Evolutionary conservation across 352 stramenopile genomes (phyloP), one percentile per base, ranked within the genome.

Genomic region (Phytophthora aleatoria): DNA sequence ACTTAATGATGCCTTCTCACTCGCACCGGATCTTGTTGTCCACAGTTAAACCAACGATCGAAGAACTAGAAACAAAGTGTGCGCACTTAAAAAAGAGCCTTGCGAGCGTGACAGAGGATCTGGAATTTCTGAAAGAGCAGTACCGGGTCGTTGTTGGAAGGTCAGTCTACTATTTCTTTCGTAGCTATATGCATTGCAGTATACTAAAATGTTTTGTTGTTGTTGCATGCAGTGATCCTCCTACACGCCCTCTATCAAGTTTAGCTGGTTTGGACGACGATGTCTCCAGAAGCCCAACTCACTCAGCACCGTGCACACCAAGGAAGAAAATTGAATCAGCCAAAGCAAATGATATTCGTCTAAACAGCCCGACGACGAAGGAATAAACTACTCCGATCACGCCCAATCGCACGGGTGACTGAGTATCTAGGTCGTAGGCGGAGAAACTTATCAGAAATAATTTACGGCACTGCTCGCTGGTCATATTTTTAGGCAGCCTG

Each of bases 51-150:
- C 62, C 65, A 15, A 81, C 74, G 13, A 83, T 83, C 45, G 64
- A 80, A 48, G 79, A 92, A 11, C 57, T 95, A 26, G 70, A 91
- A 42, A 57, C 69, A 1, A 85, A 89, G 52, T 89, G 79, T 55
- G 47, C 27, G 24, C 49, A 76, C 48, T 57, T 88, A n/a, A 74
- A 82, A 50, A 71, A 74, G 16, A 69, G 57, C n/a, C 67, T 94
- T 1, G 63, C 69, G 9, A 72, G 31, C 16, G 50, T 65, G 2
- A 76, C 77, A 8, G 66, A 75, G 3, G 78, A 90, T 42, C 48
- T 92, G 10, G 61, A 67, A 41, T 89, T 76, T 56, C 44, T 92
- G 7, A 77, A 69, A 27, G 50, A 83, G 47, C 72, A 79, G n/a
- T 94, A 85, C 39, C 76, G 77, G 11, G 49, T 16, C 2, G 54